Evolutionary conservation across 208 protist species (phyloP).

Genomic region (Novymonas esmeraldas): DNA sequence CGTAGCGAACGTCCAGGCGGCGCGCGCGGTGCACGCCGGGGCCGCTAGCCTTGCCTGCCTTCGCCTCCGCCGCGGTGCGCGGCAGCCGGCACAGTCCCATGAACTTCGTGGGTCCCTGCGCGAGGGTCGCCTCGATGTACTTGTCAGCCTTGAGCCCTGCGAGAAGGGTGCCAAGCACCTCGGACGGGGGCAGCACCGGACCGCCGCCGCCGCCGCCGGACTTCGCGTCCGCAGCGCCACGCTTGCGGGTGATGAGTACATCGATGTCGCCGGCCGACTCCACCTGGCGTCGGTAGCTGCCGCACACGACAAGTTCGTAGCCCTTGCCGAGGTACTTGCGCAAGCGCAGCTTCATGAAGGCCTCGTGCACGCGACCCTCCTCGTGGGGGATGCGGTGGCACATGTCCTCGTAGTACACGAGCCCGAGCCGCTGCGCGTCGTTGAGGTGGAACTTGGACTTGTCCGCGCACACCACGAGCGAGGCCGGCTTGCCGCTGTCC

Average conservation of each 20-base stretch:
- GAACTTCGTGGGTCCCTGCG: conserved; percentile 85
- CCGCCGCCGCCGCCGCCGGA: neutral
- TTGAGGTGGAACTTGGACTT: conserved; percentile 53
- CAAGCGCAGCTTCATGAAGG: conserved; percentile 74
- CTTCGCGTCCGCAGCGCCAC: conserved; percentile 4
- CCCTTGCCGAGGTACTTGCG: conserved; percentile 73
- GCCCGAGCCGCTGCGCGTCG: conserved; percentile 71
- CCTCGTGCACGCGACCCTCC: conserved; percentile 82
- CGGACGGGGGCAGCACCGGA: conserved; percentile 20
- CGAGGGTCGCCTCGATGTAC: conserved; percentile 85
- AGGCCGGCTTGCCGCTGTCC: conserved; percentile 21
- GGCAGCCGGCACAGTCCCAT: conserved; percentile 89
- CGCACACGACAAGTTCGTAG: conserved; percentile 81
- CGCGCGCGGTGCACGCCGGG: conserved; percentile 56
- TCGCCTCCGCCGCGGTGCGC: neutral
- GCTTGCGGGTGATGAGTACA: conserved; percentile 75
- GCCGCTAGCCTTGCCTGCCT: conserved; percentile 18
- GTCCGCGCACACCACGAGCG: conserved; percentile 19
- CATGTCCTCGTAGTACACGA: conserved; percentile 88
- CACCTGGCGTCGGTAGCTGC: conserved; percentile 72
- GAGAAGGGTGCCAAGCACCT: conserved; percentile 66
- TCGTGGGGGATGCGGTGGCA: conserved; percentile 75
- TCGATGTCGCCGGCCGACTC: conserved; percentile 86
- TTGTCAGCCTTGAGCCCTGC: conserved; percentile 58
- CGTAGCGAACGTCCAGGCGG: conserved; percentile 89